Base-by-base conservation (phyloP, 176 grass and related monocot species). In the Secale cereale region DNA sequence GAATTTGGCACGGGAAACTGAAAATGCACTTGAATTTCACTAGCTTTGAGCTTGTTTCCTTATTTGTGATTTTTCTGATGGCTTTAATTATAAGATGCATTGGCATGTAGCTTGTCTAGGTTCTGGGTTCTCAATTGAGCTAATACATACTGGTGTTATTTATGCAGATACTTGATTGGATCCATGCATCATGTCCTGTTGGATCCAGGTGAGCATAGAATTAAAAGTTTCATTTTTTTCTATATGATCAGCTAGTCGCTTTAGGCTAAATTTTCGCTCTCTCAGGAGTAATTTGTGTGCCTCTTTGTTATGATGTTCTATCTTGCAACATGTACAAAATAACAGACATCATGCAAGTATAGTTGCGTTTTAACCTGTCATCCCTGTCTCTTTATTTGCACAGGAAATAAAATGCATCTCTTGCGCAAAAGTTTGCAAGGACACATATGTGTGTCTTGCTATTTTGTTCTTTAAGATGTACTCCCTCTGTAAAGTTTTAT, bases 141-240 rank as follows among this genome's bases (percentile, higher is more conserved):
- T 78, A 43, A 86, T 79, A 17, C 20, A 7, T 82, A 13, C 65
- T 88, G 62, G 31, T 81, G 5, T 15, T 64, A 77, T 81, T 84
- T 69, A 52, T 81, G 81, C 85, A 91, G 89, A 88, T 81, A 72
- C 63, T 85, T 91, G 77, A 91, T 37, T 0, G 0, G 6, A 19
- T 32, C 4, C 20, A 77, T 88, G 81, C 46, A 33, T 88, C 50
- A 87, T 77, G 52, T 20, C 26, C 31, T 68, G 63, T 77, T 85
- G 43, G 71, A 81, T 85, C 56, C 78, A 91, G 89, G 89, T 91
- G 59, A 59, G 81, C 37, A 71, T 81, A 41, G 22, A 57, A 77
- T 16, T 76, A 75, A 76, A 74, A 33, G 37, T 35, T 9, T 27
- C 45, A 12, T 30, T 82, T 48, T 73, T 32, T 2, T 66, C 59